Conservation (phyloP, 495 filamentous ascomycete species). For the Penicillium daleae region DNA sequence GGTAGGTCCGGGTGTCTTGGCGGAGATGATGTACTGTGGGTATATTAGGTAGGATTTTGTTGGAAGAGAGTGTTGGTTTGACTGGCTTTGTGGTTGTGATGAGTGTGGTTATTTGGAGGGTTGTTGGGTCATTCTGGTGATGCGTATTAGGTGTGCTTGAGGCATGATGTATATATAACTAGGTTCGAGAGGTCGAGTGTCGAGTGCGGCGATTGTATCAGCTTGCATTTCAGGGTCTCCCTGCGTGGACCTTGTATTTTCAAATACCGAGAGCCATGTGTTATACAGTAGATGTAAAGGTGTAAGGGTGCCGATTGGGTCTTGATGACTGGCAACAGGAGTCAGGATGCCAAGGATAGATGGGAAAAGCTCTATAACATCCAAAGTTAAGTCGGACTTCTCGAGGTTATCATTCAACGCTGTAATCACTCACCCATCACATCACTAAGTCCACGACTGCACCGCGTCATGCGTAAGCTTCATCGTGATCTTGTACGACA, state of each 20-base stretch:
- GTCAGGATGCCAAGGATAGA: neutral
- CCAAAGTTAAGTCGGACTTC: neutral
- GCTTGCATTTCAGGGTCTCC: neutral
- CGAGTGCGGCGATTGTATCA: neutral
- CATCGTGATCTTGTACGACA: conserved; percentile 24
- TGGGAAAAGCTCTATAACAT: neutral
- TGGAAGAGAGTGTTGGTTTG: too few relatives aligned
- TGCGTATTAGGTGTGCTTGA: too few relatives aligned
- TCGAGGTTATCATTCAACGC: neutral
- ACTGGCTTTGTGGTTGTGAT: too few relatives aligned
- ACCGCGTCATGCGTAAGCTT: conserved; percentile 17
- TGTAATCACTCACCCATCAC: neutral
- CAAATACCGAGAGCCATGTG: neutral
- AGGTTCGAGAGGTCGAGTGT: neutral
- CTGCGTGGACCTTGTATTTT: neutral
- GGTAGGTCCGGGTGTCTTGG: neutral
- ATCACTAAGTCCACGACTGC: neutral
- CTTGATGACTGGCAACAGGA: neutral
- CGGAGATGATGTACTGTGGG: too few relatives aligned
- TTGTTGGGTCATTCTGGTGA: too few relatives aligned
- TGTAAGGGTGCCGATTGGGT: neutral
- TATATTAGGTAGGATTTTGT: too few relatives aligned
- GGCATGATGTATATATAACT: neutral
- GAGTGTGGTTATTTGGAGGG: neutral
- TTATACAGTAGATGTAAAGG: neutral